Evolutionary conservation across 169 alveolate species (phyloP).

Genomic region (Cryptosporidium sp.): DNA sequence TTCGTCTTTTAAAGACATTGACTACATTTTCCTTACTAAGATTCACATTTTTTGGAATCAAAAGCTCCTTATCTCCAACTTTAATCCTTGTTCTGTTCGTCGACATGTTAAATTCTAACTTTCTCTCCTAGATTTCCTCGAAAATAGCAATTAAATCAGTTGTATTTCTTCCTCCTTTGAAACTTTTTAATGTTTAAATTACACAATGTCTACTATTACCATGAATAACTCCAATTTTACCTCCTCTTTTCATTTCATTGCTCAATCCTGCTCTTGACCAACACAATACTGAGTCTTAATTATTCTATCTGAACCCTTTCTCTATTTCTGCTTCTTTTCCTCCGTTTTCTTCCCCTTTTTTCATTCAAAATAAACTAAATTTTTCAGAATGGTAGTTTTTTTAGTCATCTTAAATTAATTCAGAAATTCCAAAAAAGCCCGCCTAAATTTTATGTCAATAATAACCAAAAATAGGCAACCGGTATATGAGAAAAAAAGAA

Average conservation of each 20-base stretch:
- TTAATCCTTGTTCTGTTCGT: slow-evolving; percentile 4
- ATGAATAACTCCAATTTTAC: background rate
- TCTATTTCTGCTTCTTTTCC: background rate
- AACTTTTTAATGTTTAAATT: background rate
- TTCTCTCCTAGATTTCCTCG: background rate
- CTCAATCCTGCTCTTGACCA: background rate
- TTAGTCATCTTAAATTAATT: background rate
- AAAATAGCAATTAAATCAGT: background rate
- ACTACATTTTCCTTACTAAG: slow-evolving; percentile 34
- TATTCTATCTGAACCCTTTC: background rate
- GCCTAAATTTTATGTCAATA: background rate
- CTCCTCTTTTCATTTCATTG: background rate
- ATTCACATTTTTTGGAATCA: slow-evolving; percentile 28
- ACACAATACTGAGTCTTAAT: background rate
- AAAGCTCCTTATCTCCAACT: slow-evolving; percentile 20
- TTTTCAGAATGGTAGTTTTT: too few species aligned
- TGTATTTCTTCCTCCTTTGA: background rate
- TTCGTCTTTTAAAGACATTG: slow-evolving; percentile 31
- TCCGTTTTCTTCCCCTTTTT: background rate
- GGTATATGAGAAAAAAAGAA: background rate
- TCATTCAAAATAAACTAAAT: background rate
- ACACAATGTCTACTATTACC: background rate
- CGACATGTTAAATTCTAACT: background rate
- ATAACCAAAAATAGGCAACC: background rate
- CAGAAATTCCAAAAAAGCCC: background rate